phyloP scores from a whole-genome alignment of 495 filamentous ascomycete species.

The Aspergillus haitiensis region DNA sequence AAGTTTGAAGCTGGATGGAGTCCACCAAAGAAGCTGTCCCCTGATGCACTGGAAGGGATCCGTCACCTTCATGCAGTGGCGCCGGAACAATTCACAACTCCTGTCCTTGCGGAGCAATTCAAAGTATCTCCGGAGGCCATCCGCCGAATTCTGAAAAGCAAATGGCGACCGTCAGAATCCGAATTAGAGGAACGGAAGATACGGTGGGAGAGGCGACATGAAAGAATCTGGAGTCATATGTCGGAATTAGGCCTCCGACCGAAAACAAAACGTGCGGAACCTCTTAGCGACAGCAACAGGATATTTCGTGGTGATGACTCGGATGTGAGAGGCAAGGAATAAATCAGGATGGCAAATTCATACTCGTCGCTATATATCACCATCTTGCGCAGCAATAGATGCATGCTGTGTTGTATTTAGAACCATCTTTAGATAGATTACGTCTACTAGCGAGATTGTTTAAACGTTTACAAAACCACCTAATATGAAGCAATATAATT shows the following conservation, averaged over 20 bases:
- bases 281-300: conserved; percentile 27
- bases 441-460: too few relatives aligned
- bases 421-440: too few relatives aligned
- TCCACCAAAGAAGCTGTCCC: conserved; percentile 82
- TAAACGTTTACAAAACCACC: too few relatives aligned
- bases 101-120: conserved; percentile 74
- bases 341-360: background rate
- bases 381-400: too few relatives aligned
- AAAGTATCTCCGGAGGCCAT: conserved; percentile 83
- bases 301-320: conserved; percentile 22
- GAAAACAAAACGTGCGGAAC: conserved; percentile 28
- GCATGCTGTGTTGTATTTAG: too few relatives aligned
- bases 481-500: too few relatives aligned
- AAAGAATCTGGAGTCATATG: conserved; percentile 72
- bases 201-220: conserved; percentile 79
- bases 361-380: too few relatives aligned
- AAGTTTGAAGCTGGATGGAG: conserved; percentile 81
- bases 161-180: conserved; percentile 69
- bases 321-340: conserved; percentile 5
- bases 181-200: conserved; percentile 60
- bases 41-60: conserved; percentile 86
- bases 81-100: conserved; percentile 72
- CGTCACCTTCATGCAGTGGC: conserved; percentile 71
- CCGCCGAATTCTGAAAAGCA: conserved; percentile 78
- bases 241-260: conserved; percentile 68